phyloP scores from a whole-genome alignment of 2,329 filamentous ascomycete species.

The Apiospora saccharicola region DNA sequence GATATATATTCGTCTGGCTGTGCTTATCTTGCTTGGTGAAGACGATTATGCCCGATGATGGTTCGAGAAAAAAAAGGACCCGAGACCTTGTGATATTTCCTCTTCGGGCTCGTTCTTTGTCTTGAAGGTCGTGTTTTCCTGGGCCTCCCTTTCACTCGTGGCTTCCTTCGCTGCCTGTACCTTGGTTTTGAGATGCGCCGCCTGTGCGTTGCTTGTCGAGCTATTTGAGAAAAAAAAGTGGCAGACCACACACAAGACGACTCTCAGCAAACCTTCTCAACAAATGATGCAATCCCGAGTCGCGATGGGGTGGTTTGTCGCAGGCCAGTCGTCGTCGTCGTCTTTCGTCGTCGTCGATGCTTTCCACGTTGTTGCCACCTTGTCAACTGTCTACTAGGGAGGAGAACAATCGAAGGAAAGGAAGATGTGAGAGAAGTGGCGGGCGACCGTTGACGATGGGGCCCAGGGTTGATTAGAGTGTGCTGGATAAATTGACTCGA shows the following conservation, averaged over 20 bases:
- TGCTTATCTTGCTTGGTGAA: slow-evolving; percentile 3
- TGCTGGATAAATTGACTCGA: slow-evolving; percentile 17
- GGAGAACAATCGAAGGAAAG: neutral
- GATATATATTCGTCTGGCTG: slow-evolving; percentile 4
- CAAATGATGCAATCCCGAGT: slow-evolving; percentile 10
- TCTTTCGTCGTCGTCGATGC: neutral
- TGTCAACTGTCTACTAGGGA: neutral
- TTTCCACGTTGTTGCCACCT: neutral
- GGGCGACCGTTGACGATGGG: slow-evolving; percentile 18
- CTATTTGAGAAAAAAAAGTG: neutral
- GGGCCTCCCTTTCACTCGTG: neutral
- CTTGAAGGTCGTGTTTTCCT: slow-evolving; percentile 8
- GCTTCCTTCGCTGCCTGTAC: slow-evolving; percentile 9
- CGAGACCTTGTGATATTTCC: slow-evolving; percentile 21
- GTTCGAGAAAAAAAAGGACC: slow-evolving; percentile 18
- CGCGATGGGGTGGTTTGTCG: neutral
- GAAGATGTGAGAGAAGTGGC: slow-evolving; percentile 5
- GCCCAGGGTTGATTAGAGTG: slow-evolving; percentile 14
- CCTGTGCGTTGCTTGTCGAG: neutral
- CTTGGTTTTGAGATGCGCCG: neutral
- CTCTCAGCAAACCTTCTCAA: neutral
- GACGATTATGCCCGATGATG: slow-evolving; percentile 11
- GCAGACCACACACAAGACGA: neutral
- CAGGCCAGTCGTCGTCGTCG: neutral
- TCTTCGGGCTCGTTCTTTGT: slow-evolving; percentile 12